Conservation (phyloP, 441 rosid species). For the Erodium moschatum region DNA sequence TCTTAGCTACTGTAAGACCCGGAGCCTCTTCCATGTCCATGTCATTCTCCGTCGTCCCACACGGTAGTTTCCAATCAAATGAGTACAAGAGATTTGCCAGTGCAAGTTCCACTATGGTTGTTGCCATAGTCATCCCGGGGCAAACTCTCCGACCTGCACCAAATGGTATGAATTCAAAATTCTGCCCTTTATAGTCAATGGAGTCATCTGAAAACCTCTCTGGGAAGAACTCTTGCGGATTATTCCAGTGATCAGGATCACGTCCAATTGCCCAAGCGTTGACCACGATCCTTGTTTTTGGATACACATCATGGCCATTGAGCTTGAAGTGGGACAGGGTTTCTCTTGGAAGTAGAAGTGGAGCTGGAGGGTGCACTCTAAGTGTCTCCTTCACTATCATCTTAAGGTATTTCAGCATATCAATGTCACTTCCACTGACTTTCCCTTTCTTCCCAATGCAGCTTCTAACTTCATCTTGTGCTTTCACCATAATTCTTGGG, state of each 20-base stretch:
- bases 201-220: conserved; percentile 4
- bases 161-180: background rate
- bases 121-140: conserved; percentile 1
- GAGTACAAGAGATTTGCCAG: background rate
- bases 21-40: background rate
- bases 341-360: conserved; percentile 44
- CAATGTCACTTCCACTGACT: conserved; percentile 25
- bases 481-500: conserved; percentile 36
- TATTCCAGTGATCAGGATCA: background rate
- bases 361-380: conserved; percentile 12
- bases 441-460: conserved; percentile 22
- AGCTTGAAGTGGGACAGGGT: conserved; percentile 32
- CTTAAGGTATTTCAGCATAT: conserved; percentile 33
- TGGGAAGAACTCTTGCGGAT: background rate
- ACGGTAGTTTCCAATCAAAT: background rate
- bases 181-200: conserved; percentile 1
- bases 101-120: conserved; percentile 4
- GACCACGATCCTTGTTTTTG: background rate
- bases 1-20: background rate
- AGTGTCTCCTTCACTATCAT: conserved; percentile 48
- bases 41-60: background rate
- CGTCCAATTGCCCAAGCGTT: conserved; percentile 4
- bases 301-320: conserved; percentile 15
- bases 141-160: background rate
- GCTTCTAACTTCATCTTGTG: conserved; percentile 36